phyloP scores from a whole-genome alignment of 768 basidiomycete genomes.

The Trametes elegans region DNA sequence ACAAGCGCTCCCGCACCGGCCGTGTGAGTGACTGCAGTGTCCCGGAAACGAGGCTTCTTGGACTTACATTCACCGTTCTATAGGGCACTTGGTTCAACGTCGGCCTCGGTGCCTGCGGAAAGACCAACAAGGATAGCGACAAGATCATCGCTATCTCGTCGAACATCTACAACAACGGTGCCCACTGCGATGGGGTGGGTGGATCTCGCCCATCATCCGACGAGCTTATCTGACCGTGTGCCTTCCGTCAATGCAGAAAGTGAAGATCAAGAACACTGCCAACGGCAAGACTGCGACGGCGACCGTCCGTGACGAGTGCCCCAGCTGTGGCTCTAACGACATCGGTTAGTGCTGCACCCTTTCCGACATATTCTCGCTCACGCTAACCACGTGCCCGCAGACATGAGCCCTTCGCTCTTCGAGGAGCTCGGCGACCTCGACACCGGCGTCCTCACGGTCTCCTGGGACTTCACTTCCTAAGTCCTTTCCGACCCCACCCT shows the following conservation, averaged over 20 bases:
- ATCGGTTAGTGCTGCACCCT: slow-evolving; percentile 58
- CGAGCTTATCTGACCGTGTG: background rate
- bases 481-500: background rate
- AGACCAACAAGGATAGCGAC: slow-evolving; percentile 44
- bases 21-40: slow-evolving; percentile 40
- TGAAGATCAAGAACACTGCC: slow-evolving; percentile 54
- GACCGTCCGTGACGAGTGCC: slow-evolving; percentile 56
- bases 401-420: slow-evolving; percentile 67
- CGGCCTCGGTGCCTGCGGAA: slow-evolving; percentile 63
- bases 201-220: background rate
- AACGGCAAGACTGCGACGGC: slow-evolving; percentile 51
- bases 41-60: too few species aligned
- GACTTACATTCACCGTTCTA: slow-evolving; percentile 1
- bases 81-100: slow-evolving; percentile 70
- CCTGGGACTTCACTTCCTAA: slow-evolving; percentile 53
- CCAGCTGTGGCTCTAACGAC: slow-evolving; percentile 47
- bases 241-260: slow-evolving; percentile 41
- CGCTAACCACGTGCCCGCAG: slow-evolving; percentile 32
- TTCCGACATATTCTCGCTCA: background rate
- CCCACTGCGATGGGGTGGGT: slow-evolving; percentile 60
- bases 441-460: slow-evolving; percentile 48
- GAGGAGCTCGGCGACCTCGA: slow-evolving; percentile 44
- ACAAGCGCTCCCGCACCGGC: slow-evolving; percentile 56
- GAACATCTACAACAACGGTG: slow-evolving; percentile 49
- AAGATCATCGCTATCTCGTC: slow-evolving; percentile 62